These are phyloP conservation scores for Melampsora americana DNA, from an alignment of 1,284 basidiomycete species.

Conservation along the genomic window DNA sequence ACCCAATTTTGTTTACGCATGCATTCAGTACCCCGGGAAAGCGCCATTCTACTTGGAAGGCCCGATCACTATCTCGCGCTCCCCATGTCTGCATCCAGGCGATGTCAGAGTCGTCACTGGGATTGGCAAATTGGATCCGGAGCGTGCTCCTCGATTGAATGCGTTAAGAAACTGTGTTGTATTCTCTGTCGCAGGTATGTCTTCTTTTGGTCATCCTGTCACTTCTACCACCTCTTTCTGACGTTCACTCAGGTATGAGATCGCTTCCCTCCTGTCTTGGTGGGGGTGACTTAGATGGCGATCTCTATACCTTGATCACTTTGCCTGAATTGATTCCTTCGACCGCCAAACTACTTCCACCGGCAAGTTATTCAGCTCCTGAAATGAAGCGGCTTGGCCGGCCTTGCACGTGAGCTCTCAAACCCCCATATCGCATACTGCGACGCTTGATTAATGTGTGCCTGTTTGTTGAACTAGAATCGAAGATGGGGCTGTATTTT, in stretches of 20 bases:
- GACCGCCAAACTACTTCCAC: constrained; percentile 52
- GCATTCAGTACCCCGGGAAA: constrained; percentile 60
- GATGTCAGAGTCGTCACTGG: constrained; percentile 70
- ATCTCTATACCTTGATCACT: constrained; percentile 59
- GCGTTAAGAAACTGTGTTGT: constrained; percentile 68
- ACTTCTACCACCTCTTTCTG: neutral
- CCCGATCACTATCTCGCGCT: constrained; percentile 64
- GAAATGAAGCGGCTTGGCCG: constrained; percentile 59
- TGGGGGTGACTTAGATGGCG: constrained; percentile 74
- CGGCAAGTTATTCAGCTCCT: constrained; percentile 62
- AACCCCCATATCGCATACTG: neutral
- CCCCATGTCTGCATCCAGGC: constrained; percentile 67
- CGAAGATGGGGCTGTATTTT: constrained; percentile 68
- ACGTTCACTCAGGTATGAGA: constrained; percentile 58
- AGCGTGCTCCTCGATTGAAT: constrained; percentile 58
- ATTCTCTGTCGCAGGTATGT: constrained; percentile 64
- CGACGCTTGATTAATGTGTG: neutral
- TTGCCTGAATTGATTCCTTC: constrained; percentile 58
- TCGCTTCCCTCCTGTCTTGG: constrained; percentile 67
- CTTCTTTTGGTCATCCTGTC: neutral
- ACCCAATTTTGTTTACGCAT: constrained; percentile 67
- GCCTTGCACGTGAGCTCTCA: constrained; percentile 57
- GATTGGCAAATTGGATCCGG: constrained; percentile 64
- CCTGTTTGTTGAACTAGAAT: constrained; percentile 53
- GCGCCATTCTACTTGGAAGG: constrained; percentile 62